These are phyloP conservation scores for Umbellularia californica DNA, from an alignment of 164 flowering plant genomes.

Conservation along the genomic window DNA sequence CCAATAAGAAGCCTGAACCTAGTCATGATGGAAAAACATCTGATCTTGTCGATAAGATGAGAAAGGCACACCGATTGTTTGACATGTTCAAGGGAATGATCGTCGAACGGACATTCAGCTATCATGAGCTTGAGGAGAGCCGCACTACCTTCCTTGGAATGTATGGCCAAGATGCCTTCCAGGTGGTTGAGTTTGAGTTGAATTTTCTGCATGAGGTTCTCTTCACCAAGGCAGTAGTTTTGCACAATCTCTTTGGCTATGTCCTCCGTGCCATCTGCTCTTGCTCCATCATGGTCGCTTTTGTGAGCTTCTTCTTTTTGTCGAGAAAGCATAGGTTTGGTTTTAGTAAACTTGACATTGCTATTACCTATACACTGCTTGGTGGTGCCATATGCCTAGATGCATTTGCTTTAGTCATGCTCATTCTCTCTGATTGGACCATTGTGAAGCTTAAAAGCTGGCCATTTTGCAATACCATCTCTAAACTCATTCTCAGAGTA, in stretches of 20 bases:
- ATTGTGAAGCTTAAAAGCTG: conserved; percentile 2
- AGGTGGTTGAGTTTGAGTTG: conserved; percentile 28
- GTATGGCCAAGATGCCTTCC: conserved; percentile 7
- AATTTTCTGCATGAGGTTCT: conserved; percentile 25
- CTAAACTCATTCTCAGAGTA: not conserved
- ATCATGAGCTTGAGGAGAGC: conserved; percentile 17
- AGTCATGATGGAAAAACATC: too few species aligned
- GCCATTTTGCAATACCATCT: too few species aligned
- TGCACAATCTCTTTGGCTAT: conserved; percentile 4
- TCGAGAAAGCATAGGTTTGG: conserved; percentile 4
- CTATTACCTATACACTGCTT: conserved; percentile 36
- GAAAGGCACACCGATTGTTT: not conserved
- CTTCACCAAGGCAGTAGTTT: conserved; percentile 24
- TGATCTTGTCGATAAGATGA: too few species aligned
- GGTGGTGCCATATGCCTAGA: conserved; percentile 39
- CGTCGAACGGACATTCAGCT: conserved; percentile 25
- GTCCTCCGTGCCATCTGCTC: conserved; percentile 3
- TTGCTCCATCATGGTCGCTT: not conserved
- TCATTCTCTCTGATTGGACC: conserved; percentile 41
- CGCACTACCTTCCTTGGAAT: conserved; percentile 2
- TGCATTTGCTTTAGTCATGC: conserved; percentile 22
- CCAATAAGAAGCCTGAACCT: too few species aligned
- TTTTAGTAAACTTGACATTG: conserved; percentile 17
- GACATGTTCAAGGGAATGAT: conserved; percentile 15
- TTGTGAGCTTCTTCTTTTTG: not conserved